Conservation (phyloP, 1,284 basidiomycete species). For the Golubevia pallescens region DNA sequence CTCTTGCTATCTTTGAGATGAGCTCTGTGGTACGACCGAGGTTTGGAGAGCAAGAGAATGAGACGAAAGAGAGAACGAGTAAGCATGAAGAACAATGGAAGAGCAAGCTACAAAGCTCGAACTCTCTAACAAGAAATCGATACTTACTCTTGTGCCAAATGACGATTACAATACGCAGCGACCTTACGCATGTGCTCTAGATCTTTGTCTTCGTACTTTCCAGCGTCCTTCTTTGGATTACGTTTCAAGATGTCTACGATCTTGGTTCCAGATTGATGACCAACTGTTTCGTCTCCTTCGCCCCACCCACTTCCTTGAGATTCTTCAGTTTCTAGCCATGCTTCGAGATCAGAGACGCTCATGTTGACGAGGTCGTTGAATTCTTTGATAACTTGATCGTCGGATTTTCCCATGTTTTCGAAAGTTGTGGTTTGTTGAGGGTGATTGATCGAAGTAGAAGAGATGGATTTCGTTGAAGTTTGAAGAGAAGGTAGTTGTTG, state of each 20-base stretch:
- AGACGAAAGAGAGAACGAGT: no score
- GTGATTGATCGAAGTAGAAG: no score
- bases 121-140: no score
- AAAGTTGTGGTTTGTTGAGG: no score
- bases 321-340: slow-evolving; percentile 61
- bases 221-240: slow-evolving; percentile 63
- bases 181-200: slow-evolving; percentile 64
- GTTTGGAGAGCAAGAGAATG: no score
- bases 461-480: no score
- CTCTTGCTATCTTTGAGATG: no score
- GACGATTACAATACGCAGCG: slow-evolving; percentile 65
- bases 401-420: no score
- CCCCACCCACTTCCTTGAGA: slow-evolving; percentile 60
- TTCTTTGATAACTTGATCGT: slow-evolving; percentile 54
- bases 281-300: slow-evolving; percentile 52
- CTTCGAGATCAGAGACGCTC: slow-evolving; percentile 64
- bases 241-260: slow-evolving; percentile 64
- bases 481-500: no score
- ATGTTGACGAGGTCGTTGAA: slow-evolving; percentile 65
- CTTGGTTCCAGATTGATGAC: slow-evolving; percentile 60
- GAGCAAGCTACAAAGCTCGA: no score
- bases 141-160: slow-evolving; percentile 65
- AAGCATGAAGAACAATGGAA: no score
- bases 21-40: no score
- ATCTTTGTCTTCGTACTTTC: slow-evolving; percentile 65